Percentiles rank a stretch among this genome's conserved stretches.
Conservation (phyloP, 441 rosid species). For the Arabidopsis lyrata region DNA sequence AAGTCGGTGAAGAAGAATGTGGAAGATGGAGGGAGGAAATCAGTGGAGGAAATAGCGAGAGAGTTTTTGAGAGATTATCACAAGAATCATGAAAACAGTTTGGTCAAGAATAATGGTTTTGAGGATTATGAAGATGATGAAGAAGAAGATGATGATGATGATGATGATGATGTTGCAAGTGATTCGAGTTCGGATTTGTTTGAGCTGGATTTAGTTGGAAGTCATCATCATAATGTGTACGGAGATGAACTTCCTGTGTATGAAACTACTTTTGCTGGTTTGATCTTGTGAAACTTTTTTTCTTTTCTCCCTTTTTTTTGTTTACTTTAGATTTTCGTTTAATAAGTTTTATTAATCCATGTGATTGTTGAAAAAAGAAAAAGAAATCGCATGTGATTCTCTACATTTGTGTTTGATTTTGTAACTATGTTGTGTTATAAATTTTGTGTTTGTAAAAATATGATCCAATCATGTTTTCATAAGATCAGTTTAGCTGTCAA, state of each 20-base stretch:
- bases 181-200: constrained; percentile 75
- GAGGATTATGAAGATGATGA: constrained; percentile 44
- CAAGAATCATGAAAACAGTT: constrained; percentile 53
- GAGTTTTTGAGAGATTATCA: constrained; percentile 65
- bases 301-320: neutral
- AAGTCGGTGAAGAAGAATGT: constrained; percentile 53
- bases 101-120: constrained; percentile 36
- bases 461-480: constrained; percentile 11
- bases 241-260: constrained; percentile 74
- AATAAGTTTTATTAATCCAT: constrained; percentile 12
- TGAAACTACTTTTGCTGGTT: constrained; percentile 68
- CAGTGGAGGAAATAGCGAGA: constrained; percentile 67
- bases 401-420: constrained; percentile 22
- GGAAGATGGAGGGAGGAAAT: constrained; percentile 55
- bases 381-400: constrained; percentile 28
- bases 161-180: constrained; percentile 59
- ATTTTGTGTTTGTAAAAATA: constrained; percentile 28
- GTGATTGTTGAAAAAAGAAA: constrained; percentile 4
- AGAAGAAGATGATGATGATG: constrained; percentile 48
- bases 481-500: neutral
- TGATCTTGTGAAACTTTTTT: constrained; percentile 43
- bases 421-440: constrained; percentile 38
- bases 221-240: constrained; percentile 65
- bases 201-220: constrained; percentile 70
- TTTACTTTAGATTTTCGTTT: constrained; percentile 8